Evolutionary conservation across 345 rosid species (phyloP).

Genomic region (Crucihimalaya himalaica): DNA sequence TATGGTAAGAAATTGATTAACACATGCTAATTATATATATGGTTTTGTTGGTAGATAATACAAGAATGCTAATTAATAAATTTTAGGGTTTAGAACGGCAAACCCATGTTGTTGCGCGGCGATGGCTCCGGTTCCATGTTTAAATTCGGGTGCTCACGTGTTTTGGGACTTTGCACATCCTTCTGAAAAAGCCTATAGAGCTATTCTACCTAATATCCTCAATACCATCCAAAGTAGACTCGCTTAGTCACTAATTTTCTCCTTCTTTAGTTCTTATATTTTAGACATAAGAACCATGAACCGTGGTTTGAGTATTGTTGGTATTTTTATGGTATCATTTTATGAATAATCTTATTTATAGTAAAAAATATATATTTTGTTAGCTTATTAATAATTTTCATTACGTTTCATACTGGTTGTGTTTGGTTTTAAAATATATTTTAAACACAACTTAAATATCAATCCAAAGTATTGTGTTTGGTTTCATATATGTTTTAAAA

Average conservation of each 20-base stretch:
- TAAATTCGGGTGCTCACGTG: constrained; percentile 21
- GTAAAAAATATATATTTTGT: no score
- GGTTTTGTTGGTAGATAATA: background rate
- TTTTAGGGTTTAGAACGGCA: constrained; percentile 23
- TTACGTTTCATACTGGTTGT: no score
- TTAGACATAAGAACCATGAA: constrained; percentile 1
- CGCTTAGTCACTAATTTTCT: background rate
- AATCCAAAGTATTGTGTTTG: no score
- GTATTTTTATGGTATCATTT: no score
- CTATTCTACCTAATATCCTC: constrained; percentile 16
- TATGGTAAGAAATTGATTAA: constrained; percentile 19
- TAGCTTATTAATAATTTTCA: no score
- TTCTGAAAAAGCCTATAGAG: constrained; percentile 30
- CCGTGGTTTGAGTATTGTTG: background rate
- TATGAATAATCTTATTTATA: no score
- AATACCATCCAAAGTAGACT: constrained; percentile 18
- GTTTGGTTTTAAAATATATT: no score
- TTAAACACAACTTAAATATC: no score
- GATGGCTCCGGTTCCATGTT: constrained; percentile 28
- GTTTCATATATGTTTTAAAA: no score
- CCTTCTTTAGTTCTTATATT: background rate
- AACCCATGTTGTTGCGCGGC: constrained; percentile 29
- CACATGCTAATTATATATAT: background rate
- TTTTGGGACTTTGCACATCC: constrained; percentile 39
- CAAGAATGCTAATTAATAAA: background rate